These are phyloP conservation scores for Cadophora gregata DNA, from an alignment of 2,329 filamentous ascomycete species.

Conservation along the genomic window DNA sequence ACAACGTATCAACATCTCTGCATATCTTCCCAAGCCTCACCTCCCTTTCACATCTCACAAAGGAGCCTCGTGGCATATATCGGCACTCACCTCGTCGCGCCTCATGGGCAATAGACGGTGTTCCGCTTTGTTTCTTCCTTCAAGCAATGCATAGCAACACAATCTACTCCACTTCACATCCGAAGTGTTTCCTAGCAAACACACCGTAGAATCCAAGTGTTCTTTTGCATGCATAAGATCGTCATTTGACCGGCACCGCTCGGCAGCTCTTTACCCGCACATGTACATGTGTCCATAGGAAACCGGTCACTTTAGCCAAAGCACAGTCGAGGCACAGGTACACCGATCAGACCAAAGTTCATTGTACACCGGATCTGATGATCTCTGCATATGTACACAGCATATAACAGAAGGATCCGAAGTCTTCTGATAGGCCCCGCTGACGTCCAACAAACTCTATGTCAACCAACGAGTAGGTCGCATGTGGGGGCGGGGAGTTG, in stretches of 20 bases:
- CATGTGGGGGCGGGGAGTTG: too few relatives aligned
- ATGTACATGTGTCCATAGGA: too few relatives aligned
- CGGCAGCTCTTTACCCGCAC: not conserved
- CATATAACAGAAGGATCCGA: not conserved
- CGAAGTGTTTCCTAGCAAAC: too few relatives aligned
- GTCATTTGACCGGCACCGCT: constrained; percentile 4
- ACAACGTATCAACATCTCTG: not conserved
- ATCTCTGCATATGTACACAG: too few relatives aligned
- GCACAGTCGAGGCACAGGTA: not conserved
- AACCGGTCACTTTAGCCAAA: too few relatives aligned
- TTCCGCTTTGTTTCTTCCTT: not conserved
- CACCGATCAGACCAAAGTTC: too few relatives aligned
- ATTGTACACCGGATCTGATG: too few relatives aligned
- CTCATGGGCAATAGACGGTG: not conserved
- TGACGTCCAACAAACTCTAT: not conserved
- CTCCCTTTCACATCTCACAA: not conserved
- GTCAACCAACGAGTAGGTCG: not conserved
- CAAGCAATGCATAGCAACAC: too few relatives aligned
- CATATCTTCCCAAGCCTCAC: not conserved
- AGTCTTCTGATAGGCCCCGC: not conserved
- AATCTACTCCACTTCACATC: too few relatives aligned
- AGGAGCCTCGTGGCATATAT: not conserved
- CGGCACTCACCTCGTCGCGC: not conserved
- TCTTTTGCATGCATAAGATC: not conserved
- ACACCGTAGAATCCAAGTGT: not conserved